A percentile compares a stretch with the other conserved stretches of the same genome.
Conservation (phyloP, 371 early-diverging fungal species). For the Rhizopus sp. region DNA sequence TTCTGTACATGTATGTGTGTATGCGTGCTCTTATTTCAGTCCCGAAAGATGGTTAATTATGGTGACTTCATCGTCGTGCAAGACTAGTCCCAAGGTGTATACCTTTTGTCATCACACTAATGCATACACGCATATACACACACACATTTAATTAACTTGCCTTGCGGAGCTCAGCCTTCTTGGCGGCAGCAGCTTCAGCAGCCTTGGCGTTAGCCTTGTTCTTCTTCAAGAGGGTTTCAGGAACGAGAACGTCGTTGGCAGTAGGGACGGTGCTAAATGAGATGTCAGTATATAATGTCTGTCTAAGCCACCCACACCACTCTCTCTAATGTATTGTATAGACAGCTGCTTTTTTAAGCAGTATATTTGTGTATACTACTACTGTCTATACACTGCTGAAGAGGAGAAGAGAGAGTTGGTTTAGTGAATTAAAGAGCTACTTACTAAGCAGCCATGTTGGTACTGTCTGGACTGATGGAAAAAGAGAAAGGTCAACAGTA, state of each 20-base stretch:
- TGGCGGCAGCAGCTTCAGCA: slow-evolving; percentile 72
- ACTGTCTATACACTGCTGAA: neutral
- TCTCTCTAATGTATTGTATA: neutral
- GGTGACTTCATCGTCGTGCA: slow-evolving; percentile 43
- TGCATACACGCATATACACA: neutral
- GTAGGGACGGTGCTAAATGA: slow-evolving; percentile 53
- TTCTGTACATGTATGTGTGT: neutral
- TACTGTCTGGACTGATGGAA: slow-evolving; percentile 35
- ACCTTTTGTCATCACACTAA: slow-evolving; percentile 2
- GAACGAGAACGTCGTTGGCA: slow-evolving; percentile 72
- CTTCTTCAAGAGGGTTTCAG: slow-evolving; percentile 97
- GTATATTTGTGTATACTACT: too few relatives aligned
- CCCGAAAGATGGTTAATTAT: slow-evolving; percentile 70
- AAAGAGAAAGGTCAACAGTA: slow-evolving; percentile 28
- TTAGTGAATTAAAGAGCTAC: slow-evolving; percentile 6
- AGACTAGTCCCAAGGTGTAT: slow-evolving; percentile 24
- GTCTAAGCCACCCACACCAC: slow-evolving; percentile 12
- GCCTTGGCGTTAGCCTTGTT: slow-evolving; percentile 87
- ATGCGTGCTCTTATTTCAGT: slow-evolving; percentile 47
- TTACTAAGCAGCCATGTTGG: slow-evolving; percentile 41
- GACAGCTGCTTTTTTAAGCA: neutral
- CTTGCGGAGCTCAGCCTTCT: slow-evolving; percentile 60
- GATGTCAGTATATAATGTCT: neutral
- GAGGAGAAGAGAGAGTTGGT: neutral
- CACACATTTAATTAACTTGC: slow-evolving; percentile 38